Evolutionary conservation across 208 protist genomes (phyloP), one percentile per base, ranked within the genome.

Genomic region (Acanthamoeba sp.): DNA sequence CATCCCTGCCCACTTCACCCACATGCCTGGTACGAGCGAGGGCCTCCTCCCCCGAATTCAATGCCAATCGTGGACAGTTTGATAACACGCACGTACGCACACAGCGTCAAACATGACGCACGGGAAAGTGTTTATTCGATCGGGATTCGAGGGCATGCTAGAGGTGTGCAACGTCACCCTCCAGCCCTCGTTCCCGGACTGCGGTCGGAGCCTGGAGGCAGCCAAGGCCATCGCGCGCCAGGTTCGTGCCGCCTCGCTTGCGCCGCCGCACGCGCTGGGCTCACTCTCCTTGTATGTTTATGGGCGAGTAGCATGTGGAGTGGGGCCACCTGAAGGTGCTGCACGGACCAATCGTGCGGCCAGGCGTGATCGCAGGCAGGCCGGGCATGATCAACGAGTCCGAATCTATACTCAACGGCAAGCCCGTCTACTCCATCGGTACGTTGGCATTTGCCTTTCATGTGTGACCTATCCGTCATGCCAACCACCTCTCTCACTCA

Each of bases 341-440:
- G 18, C 71, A 36, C 0, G 66, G 66, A 50, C 34, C 36, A 34
- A 18, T 50, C 32, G 38, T 80, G 14, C 6, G 1, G 71, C 20
- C 71, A 4, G 38, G 24, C 71, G 27, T 0, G 32, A 24, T 80
- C 40, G 71, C 71, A 14, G 71, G 6, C 24, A 40, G 40, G 71
- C 71, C 45, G 24, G 71, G 71, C 38, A 80, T 80, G 71, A 9
- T 80, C 71, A 45, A 80, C 71, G 71, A 80, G 38, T 18, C 38
- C 38, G 71, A 80, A 36, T 40, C 71, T 5, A 80, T 80, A 0
- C 71, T 80, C 38, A 80, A 80, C 40, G 71, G 71, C 71, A 48
- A 40, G 24, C 34, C 71, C 1, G 18, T 80, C 34, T 80, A 48
- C 12, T n/a, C n/a, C 36, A 45, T 80, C 71, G 38, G 71, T 80